These are phyloP conservation scores for Citrus reticulata DNA, from an alignment of 345 rosid genomes.

Conservation along the genomic window DNA sequence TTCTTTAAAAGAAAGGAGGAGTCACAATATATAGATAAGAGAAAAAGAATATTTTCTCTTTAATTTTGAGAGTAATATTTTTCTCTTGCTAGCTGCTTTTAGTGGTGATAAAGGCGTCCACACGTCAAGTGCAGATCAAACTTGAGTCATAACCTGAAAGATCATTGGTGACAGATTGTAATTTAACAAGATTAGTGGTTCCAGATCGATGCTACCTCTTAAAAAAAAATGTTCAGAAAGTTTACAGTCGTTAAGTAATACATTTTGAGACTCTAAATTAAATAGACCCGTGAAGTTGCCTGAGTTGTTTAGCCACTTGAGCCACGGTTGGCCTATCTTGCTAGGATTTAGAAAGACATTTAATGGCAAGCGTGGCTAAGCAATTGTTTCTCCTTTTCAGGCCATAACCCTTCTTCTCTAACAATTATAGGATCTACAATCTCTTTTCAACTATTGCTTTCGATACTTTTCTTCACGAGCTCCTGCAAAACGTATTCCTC, in stretches of 20 bases:
- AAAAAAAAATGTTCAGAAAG: not conserved
- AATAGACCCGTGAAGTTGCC: not conserved
- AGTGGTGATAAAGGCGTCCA: too few species aligned
- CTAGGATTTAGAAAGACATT: not conserved
- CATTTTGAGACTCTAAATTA: not conserved
- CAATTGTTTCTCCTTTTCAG: not conserved
- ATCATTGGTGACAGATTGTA: too few species aligned
- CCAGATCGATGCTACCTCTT: not conserved
- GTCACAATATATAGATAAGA: too few species aligned
- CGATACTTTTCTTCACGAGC: not conserved
- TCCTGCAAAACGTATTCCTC: not conserved
- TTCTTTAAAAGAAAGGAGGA: too few species aligned
- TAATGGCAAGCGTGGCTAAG: not conserved
- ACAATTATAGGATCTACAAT: not conserved
- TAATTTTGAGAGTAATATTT: too few species aligned
- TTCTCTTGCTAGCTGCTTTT: too few species aligned
- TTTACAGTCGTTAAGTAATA: not conserved
- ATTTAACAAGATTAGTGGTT: too few species aligned
- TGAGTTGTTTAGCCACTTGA: conserved; percentile 17
- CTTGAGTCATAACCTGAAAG: too few species aligned
- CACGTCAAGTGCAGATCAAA: too few species aligned
- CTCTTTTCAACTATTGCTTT: not conserved
- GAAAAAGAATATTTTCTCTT: too few species aligned
- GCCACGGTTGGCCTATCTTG: conserved; percentile 23
- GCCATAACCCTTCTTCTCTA: not conserved